Percentiles rank a stretch among this genome's conserved stretches.
These are phyloP conservation scores for Usnea hakonensis DNA, from an alignment of 495 filamentous ascomycete species.

Conservation along the genomic window DNA sequence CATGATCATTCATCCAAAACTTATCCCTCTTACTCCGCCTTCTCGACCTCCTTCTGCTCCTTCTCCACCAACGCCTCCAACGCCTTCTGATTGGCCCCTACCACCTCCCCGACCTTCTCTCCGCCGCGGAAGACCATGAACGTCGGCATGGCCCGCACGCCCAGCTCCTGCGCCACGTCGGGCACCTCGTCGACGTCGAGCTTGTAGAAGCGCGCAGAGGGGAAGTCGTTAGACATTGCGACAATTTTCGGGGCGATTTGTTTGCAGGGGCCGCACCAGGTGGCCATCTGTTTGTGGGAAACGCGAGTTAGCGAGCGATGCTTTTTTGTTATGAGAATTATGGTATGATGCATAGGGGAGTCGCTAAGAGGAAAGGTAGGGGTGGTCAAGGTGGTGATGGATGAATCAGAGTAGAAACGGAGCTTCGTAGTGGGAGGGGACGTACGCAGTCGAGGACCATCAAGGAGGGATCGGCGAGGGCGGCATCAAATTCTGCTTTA, in stretches of 20 bases:
- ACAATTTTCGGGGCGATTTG: constrained; percentile 68
- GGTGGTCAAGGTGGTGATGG: too few species aligned
- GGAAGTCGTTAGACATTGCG: constrained; percentile 44
- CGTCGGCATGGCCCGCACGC: constrained; percentile 89
- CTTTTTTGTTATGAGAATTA: too few species aligned
- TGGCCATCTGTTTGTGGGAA: constrained; percentile 45
- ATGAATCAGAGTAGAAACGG: too few species aligned
- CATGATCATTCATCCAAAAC: background rate
- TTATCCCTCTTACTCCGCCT: too few species aligned
- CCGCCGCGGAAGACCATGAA: constrained; percentile 81
- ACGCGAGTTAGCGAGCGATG: too few species aligned
- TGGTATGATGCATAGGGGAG: too few species aligned
- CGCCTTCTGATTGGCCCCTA: constrained; percentile 71
- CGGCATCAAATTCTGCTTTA: constrained; percentile 51
- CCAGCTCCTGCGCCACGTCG: constrained; percentile 33
- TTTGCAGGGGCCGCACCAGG: constrained; percentile 96
- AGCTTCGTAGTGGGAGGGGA: background rate
- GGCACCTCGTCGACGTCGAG: constrained; percentile 82
- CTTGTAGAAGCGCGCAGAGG: constrained; percentile 70
- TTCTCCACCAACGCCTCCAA: constrained; percentile 28
- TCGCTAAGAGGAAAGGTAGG: background rate
- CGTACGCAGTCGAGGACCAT: constrained; percentile 67
- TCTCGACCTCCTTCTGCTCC: background rate
- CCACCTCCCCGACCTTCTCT: constrained; percentile 57
- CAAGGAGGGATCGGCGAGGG: constrained; percentile 42